Percentiles rank a stretch among this genome's conserved stretches.
phyloP scores from a whole-genome alignment of 1,284 basidiomycete species.

The Ustilago cynodontis region DNA sequence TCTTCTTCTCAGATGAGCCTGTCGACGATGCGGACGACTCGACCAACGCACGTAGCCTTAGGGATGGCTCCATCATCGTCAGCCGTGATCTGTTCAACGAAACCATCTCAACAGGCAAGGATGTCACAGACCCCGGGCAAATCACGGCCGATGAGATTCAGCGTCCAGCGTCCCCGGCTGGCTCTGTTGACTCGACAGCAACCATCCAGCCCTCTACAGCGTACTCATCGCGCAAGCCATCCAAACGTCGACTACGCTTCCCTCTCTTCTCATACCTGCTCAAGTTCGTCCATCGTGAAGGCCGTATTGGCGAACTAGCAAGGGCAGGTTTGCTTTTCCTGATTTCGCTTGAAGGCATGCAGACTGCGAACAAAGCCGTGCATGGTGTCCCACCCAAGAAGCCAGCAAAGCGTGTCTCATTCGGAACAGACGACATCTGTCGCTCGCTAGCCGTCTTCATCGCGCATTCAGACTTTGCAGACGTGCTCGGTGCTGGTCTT shows the following conservation, averaged over 20 bases:
- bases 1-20: constrained; percentile 59
- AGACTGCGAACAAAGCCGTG: constrained; percentile 3
- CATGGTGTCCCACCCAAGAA: background rate
- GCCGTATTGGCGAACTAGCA: constrained; percentile 91
- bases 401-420: constrained; percentile 28
- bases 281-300: constrained; percentile 93
- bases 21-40: constrained; percentile 27
- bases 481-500: constrained; percentile 92
- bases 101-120: background rate
- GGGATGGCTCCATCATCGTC: constrained; percentile 49
- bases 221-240: constrained; percentile 10
- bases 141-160: background rate
- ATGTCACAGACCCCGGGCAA: background rate
- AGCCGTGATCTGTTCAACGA: constrained; percentile 27
- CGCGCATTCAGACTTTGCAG: constrained; percentile 93
- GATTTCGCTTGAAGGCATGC: constrained; percentile 78
- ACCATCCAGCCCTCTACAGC: constrained; percentile 46
- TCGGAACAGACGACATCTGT: constrained; percentile 34
- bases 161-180: constrained; percentile 39
- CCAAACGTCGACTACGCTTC: constrained; percentile 48
- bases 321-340: constrained; percentile 90
- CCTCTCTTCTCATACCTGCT: constrained; percentile 87
- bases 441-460: constrained; percentile 89
- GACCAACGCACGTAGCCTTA: constrained; percentile 19
- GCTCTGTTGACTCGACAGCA: constrained; percentile 46